Conservation (phyloP, 192 early-diverging fungal species). For the Podochytrium sp. region DNA sequence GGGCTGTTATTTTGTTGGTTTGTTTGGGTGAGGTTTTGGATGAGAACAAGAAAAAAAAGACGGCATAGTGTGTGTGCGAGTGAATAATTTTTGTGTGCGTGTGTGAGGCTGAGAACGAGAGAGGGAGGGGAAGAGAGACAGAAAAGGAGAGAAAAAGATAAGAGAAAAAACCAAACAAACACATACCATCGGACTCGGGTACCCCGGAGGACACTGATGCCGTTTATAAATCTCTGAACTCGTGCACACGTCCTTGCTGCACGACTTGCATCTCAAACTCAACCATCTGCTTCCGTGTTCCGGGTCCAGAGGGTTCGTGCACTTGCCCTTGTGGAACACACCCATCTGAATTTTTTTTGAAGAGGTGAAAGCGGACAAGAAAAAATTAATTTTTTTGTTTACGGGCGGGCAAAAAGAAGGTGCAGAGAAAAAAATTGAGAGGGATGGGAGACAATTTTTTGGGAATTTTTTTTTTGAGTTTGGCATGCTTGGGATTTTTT, state of each 20-base stretch:
- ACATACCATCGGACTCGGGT: slow-evolving; percentile 21
- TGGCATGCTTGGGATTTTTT: no score
- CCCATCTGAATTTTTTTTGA: slow-evolving; percentile 16
- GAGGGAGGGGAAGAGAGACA: no score
- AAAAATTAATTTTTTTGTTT: not conserved
- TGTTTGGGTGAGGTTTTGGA: not conserved
- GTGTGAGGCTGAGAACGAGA: no score
- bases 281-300: slow-evolving; percentile 28
- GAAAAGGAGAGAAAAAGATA: no score
- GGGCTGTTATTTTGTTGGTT: not conserved
- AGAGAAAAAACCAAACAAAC: not conserved
- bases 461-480: no score
- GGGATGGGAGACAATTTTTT: not conserved
- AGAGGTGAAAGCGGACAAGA: not conserved
- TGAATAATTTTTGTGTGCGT: no score
- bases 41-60: no score
- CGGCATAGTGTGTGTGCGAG: no score
- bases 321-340: slow-evolving; percentile 32
- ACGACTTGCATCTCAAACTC: slow-evolving; percentile 26
- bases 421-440: not conserved
- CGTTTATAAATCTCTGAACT: slow-evolving; percentile 26
- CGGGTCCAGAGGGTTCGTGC: slow-evolving; percentile 27
- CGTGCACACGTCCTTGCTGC: slow-evolving; percentile 29
- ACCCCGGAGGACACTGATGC: slow-evolving; percentile 32
- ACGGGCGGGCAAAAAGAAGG: no score